Base-by-base conservation (phyloP, 257 asterid species). In the Solanum rostratum region DNA sequence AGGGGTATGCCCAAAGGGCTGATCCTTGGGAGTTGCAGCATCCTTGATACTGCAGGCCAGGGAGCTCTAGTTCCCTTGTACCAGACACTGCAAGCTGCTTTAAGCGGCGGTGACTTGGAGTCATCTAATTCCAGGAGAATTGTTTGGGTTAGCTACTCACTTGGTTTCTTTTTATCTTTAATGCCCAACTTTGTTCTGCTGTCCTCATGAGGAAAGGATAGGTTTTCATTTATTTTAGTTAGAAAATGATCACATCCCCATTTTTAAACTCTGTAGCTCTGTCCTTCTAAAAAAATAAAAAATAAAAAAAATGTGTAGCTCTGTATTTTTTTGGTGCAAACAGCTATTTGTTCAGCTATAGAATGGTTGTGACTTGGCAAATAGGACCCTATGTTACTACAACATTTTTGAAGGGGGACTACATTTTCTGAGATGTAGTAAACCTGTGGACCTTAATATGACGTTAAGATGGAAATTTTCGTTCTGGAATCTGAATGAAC, bases 21-120 rank as follows among this genome's bases (percentile, higher is more conserved):
- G 88, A 89, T 89, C 87, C 94, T 96, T 50, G 98, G 98, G 78
- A 94, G 96, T 86, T 96, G 96, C 93, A 92, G 91, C 49, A 86
- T 94, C 92, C 98, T 96, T 85, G 99, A 96, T 84, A 92, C 98
- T 50, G 99, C 98, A 24, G 99, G 99, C 33, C 94, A 93, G 69
- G 99, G 99, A 85, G 95, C 97, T 33, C 85, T 91, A 16, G 91
- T 85, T 88, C 92, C 98, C n/a, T 88, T 96, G n/a, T 93, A 92
- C 89, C 96, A 93, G 89, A 93, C 95, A 63, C 85, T 96, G 91
- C 96, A 94, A 65, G 90, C 96, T 87, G 89, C 93, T 81, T 85
- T 94, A 57, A 91, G 55, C 80, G 88, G 79, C 85, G 91, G 92
- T 79, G 87, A 68, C 62, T 87, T 85, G 12, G 89, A 83, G 24